Conservation (phyloP, 352 stramenopile genomes). For the Lagenidium sp. region DNA sequence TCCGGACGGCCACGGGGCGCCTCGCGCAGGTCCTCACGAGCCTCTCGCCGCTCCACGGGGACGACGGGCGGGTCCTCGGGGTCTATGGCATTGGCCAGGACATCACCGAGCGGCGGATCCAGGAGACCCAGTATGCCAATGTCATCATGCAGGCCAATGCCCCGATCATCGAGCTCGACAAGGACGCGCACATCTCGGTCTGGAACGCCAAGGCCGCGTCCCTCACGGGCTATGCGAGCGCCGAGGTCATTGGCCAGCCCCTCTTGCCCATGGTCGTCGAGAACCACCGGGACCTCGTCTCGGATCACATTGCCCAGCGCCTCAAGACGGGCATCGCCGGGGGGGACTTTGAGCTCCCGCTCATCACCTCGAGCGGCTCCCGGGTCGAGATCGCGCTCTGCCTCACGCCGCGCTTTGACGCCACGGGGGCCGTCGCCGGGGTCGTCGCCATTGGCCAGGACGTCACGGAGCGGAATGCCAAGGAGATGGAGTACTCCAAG, state of each 20-base stretch:
- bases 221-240: slow-evolving; percentile 40
- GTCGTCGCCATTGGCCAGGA: slow-evolving; percentile 59
- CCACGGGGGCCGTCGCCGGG: slow-evolving; percentile 25
- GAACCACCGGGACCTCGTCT: slow-evolving; percentile 34
- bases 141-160: slow-evolving; percentile 76
- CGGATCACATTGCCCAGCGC: slow-evolving; percentile 38
- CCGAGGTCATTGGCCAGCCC: slow-evolving; percentile 39
- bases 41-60: slow-evolving; percentile 26
- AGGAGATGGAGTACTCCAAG: slow-evolving; percentile 64
- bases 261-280: slow-evolving; percentile 41
- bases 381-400: slow-evolving; percentile 49
- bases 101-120: slow-evolving; percentile 39
- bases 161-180: slow-evolving; percentile 73
- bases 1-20: slow-evolving; percentile 31
- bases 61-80: background rate
- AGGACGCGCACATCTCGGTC: slow-evolving; percentile 54
- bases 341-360: slow-evolving; percentile 38
- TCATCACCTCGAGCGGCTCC: slow-evolving; percentile 34
- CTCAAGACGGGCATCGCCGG: slow-evolving; percentile 29
- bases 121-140: slow-evolving; percentile 49
- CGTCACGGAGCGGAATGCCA: slow-evolving; percentile 55
- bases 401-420: slow-evolving; percentile 41
- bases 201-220: slow-evolving; percentile 56
- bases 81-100: slow-evolving; percentile 54
- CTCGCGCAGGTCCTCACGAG: slow-evolving; percentile 43